These are phyloP conservation scores for Ogataea henricii DNA, from an alignment of 805 yeast species.

Conservation along the genomic window DNA sequence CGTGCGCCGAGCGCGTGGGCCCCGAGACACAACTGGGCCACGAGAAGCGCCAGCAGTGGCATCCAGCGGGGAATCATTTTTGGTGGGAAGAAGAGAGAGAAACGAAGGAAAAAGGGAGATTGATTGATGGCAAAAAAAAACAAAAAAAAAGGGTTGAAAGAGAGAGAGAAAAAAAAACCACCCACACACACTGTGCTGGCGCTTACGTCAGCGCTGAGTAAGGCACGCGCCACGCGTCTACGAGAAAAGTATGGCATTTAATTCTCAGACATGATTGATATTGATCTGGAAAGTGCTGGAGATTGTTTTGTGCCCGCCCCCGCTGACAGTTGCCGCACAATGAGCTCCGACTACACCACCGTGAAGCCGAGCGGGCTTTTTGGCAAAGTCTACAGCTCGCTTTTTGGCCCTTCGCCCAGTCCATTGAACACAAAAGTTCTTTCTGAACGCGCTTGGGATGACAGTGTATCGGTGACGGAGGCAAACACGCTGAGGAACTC, in stretches of 20 bases:
- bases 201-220: not conserved
- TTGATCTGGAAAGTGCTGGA: not conserved
- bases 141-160: not conserved
- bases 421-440: slow-evolving; percentile 21
- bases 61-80: slow-evolving; percentile 1
- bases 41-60: not conserved
- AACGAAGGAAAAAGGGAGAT: not conserved
- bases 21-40: slow-evolving; percentile 6
- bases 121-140: not conserved
- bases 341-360: slow-evolving; percentile 12
- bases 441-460: slow-evolving; percentile 13
- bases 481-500: slow-evolving; percentile 24
- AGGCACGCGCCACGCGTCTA: not conserved
- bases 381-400: slow-evolving; percentile 23
- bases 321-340: not conserved
- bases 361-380: slow-evolving; percentile 17
- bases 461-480: slow-evolving; percentile 11
- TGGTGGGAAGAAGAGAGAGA: not conserved
- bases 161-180: not conserved
- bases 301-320: not conserved
- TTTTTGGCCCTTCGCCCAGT: slow-evolving; percentile 21
- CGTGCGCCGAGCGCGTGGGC: not conserved
- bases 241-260: not conserved
- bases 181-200: not conserved
- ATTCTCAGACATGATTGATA: slow-evolving; percentile 2